Percentiles rank a stretch among this genome's conserved stretches.
These are phyloP conservation scores for Prunus salicina DNA, from an alignment of 306 rosid species.

Conservation along the genomic window DNA sequence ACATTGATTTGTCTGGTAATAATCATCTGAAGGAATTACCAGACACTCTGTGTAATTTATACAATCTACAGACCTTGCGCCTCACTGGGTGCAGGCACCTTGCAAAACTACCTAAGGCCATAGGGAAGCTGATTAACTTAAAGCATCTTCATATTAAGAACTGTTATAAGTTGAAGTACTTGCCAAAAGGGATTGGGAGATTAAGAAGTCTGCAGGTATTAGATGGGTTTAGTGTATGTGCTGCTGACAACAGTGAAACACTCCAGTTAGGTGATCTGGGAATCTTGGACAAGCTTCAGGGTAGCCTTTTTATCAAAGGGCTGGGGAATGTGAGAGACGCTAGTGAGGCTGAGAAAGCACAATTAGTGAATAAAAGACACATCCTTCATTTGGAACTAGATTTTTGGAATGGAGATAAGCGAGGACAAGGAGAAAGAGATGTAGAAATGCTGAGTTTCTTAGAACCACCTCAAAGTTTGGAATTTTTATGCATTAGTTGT, in stretches of 20 bases:
- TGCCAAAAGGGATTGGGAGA: neutral
- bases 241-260: neutral
- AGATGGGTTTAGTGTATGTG: neutral
- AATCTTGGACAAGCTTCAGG: neutral
- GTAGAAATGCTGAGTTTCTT: too few species aligned
- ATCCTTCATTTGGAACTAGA: neutral
- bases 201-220: neutral
- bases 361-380: neutral
- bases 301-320: neutral
- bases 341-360: neutral
- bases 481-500: too few species aligned
- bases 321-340: neutral
- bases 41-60: neutral
- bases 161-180: rapidly evolving
- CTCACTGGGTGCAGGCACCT: neutral
- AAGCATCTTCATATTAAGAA: neutral
- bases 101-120: neutral
- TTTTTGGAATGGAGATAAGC: neutral
- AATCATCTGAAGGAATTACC: rapidly evolving
- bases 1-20: neutral
- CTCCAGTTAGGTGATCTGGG: neutral
- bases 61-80: neutral
- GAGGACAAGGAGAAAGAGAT: too few species aligned
- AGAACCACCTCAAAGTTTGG: too few species aligned
- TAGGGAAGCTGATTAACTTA: neutral